Conservation (phyloP, 495 filamentous ascomycete genomes). For the Aspergillus heteromorphus region DNA sequence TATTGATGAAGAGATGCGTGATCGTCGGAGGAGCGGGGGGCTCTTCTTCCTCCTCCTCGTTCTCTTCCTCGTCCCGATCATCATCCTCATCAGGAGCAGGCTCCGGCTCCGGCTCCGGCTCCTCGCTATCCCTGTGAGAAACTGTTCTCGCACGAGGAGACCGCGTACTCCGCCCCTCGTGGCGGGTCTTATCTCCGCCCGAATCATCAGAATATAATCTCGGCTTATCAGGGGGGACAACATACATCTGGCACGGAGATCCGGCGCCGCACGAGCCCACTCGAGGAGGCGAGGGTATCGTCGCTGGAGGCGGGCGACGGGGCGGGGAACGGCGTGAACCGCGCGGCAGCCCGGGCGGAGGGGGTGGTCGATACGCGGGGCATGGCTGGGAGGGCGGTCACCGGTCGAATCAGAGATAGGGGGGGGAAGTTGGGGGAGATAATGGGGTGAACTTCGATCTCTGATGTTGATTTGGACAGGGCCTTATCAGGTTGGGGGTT, state of each 20-base stretch:
- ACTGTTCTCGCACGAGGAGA: not conserved
- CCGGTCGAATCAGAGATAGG: conserved; percentile 5
- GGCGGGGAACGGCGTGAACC: conserved; percentile 10
- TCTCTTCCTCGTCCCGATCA: not conserved
- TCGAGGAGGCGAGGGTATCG: conserved; percentile 1
- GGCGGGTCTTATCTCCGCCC: not conserved
- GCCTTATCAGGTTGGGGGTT: not conserved
- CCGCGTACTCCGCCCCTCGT: not conserved
- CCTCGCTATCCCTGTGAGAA: not conserved
- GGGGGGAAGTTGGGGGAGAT: not conserved
- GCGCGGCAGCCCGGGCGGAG: conserved; percentile 3
- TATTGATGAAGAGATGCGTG: conserved; percentile 22
- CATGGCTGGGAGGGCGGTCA: not conserved
- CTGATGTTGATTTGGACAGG: not conserved
- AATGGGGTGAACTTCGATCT: not conserved
- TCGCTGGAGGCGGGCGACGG: conserved; percentile 8
- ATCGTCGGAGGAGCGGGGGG: conserved; percentile 4
- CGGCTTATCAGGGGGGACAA: not conserved
- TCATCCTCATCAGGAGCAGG: not conserved
- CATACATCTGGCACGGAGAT: conserved; percentile 1
- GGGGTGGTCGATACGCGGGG: conserved; percentile 1
- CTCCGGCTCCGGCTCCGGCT: not conserved
- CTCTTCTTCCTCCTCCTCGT: not conserved
- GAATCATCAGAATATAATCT: not conserved
- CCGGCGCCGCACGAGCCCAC: not conserved